Base-by-base conservation (phyloP, 2,329 filamentous ascomycete species). In the Penicillium sp. region DNA sequence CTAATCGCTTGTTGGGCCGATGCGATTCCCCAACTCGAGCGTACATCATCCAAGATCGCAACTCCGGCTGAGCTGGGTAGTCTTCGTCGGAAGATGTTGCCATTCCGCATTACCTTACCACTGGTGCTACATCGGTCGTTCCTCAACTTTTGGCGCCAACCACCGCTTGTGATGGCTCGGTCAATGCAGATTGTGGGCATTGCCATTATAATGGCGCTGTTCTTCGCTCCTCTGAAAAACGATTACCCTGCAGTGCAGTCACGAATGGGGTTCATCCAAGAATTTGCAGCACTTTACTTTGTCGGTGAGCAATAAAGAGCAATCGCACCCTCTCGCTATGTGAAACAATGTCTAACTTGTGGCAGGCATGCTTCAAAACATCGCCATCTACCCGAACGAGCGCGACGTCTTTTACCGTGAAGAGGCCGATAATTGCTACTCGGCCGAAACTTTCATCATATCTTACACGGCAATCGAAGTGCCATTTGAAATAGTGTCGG, bases 331-430 rank as follows among this genome's bases (percentile, higher is more conserved):
- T 21, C 2, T 5, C 7, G 17, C 5, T 27, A n/a, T 20, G 12
- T n/a, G 12, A 18, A 37, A 18, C 8, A 15, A 13, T 20, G 10
- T 12, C 32, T 37, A 29, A 47, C 17, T 29, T 39, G 13, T 12
- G n/a, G 15, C 42, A 82, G 88, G 88, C 23, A 90, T 91, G 87
- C 78, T 91, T 10, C 87, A 91, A 68, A 91, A 91, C 62, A 85
- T 91, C 3, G 86, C 87, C 3, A 79, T 89, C 7, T 91, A 91
- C 63, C 88, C 88, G 0, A 75, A 75, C 33, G 88, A 91, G 64
- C 80, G 87, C 3, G 87, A 90, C 50, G 87, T 91, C 0, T 91
- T 91, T 67, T 90, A 91, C 64, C 82, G 86, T 58, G 89, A 92
- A 71, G 82, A 89, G 60, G 86, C 87, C 54, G 89, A 92, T 67